Percentiles rank a stretch among this genome's conserved stretches.
phyloP scores from a whole-genome alignment of 805 yeast genomes.

The Candida nanaspora region DNA sequence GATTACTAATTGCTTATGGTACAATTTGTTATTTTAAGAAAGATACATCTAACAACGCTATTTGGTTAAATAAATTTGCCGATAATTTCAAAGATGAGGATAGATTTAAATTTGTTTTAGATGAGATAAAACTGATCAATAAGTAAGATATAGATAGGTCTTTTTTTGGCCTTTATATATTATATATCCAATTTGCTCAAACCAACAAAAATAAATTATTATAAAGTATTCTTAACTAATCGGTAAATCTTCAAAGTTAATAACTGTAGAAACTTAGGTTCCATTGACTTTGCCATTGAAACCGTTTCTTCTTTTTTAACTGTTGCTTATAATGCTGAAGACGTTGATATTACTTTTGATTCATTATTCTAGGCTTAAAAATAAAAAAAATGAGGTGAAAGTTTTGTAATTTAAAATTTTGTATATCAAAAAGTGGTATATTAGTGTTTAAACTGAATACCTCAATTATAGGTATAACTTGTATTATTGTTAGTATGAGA shows the following conservation, averaged over 20 bases:
- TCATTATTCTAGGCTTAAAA: slow-evolving; percentile 74
- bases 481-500: too few relatives aligned
- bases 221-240: too few relatives aligned
- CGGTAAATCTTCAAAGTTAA: slow-evolving; percentile 72
- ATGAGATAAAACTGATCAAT: slow-evolving; percentile 10
- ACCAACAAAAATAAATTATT: too few relatives aligned
- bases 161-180: too few relatives aligned
- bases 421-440: too few relatives aligned
- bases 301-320: slow-evolving; percentile 68
- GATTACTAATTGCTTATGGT: slow-evolving; percentile 57
- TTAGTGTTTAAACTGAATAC: too few relatives aligned
- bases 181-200: too few relatives aligned
- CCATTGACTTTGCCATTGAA: slow-evolving; percentile 65
- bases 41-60: slow-evolving; percentile 2
- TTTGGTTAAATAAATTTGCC: slow-evolving; percentile 1
- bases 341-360: slow-evolving; percentile 63
- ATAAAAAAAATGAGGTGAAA: too few relatives aligned
- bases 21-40: slow-evolving; percentile 33
- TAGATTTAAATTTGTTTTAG: slow-evolving; percentile 14
- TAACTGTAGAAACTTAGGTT: slow-evolving; percentile 78
- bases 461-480: too few relatives aligned
- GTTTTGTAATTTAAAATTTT: too few relatives aligned
- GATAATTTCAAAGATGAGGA: slow-evolving; percentile 5
- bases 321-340: slow-evolving; percentile 80
- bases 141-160: neutral